A percentile compares a stretch with the other conserved stretches of the same genome.
These are phyloP conservation scores for Agaricus blazei DNA, from an alignment of 768 basidiomycete genomes.

Conservation along the genomic window DNA sequence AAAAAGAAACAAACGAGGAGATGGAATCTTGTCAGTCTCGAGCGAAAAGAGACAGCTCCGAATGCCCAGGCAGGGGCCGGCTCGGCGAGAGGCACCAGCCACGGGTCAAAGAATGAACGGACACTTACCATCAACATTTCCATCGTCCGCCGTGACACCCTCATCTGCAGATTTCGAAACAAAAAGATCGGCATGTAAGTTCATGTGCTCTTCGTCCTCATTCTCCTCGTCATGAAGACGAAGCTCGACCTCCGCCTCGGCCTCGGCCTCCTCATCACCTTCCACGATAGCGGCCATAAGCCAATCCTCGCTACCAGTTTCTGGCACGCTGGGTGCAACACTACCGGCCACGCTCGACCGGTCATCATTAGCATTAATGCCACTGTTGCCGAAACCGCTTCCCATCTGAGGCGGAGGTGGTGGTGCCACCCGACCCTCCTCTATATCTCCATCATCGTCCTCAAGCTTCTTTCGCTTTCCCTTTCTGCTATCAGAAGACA, in stretches of 20 bases:
- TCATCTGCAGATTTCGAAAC: constrained; percentile 26
- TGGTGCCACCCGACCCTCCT: constrained; percentile 64
- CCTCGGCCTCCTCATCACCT: constrained; percentile 55
- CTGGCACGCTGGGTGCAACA: constrained; percentile 62
- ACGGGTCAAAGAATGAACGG: constrained; percentile 27
- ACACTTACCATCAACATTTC: constrained; percentile 48
- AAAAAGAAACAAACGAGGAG: constrained; percentile 18
- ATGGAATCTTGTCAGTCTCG: constrained; percentile 51
- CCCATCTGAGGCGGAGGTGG: constrained; percentile 51
- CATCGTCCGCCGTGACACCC: constrained; percentile 13
- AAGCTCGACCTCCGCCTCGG: constrained; percentile 32
- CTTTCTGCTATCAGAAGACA: constrained; percentile 56
- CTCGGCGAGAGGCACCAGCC: constrained; percentile 27
- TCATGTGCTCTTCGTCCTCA: constrained; percentile 40
- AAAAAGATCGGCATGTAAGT: constrained; percentile 25
- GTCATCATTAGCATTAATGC: constrained; percentile 39
- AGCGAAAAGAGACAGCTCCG: constrained; percentile 42
- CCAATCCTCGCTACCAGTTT: constrained; percentile 83
- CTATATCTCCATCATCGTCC: constrained; percentile 79
- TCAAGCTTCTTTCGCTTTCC: constrained; percentile 88
- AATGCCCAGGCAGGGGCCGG: constrained; percentile 25
- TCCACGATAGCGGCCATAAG: constrained; percentile 84
- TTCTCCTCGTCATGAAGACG: constrained; percentile 31
- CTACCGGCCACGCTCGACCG: constrained; percentile 51
- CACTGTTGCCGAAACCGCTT: constrained; percentile 18